Percentiles rank a stretch among this genome's conserved stretches.
Evolutionary conservation across 164 flowering plant species (phyloP).

Genomic region (Berberis thunbergii): DNA sequence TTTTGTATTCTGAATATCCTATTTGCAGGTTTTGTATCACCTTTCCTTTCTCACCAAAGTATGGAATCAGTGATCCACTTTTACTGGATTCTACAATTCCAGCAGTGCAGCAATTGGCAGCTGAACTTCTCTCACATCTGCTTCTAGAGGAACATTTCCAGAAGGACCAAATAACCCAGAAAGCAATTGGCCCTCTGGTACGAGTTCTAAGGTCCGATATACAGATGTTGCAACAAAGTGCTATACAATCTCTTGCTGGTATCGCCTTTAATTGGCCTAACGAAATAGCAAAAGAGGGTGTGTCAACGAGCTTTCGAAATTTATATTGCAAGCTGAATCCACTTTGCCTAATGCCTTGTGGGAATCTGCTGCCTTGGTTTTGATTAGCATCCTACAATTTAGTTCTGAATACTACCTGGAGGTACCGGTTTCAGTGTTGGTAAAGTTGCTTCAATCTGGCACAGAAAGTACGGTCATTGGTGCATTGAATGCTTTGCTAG

Average conservation of each 20-base stretch:
- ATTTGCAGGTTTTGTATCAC: too few relatives aligned
- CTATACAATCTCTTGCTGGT: slow-evolving; percentile 84
- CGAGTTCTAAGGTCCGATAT: slow-evolving; percentile 76
- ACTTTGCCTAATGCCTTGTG: slow-evolving; percentile 84
- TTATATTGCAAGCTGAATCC: slow-evolving; percentile 84
- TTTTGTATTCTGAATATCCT: too few relatives aligned
- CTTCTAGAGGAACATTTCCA: slow-evolving; percentile 87
- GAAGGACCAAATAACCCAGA: slow-evolving; percentile 69
- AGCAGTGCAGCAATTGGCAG: slow-evolving; percentile 87
- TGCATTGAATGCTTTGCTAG: slow-evolving; percentile 88
- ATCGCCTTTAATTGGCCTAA: slow-evolving; percentile 89
- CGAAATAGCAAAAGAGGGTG: slow-evolving; percentile 97
- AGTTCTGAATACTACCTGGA: slow-evolving; percentile 93
- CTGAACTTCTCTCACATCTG: slow-evolving; percentile 90
- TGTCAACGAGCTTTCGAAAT: slow-evolving; percentile 78
- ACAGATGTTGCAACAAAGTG: slow-evolving; percentile 86
- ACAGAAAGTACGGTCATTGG: slow-evolving; percentile 76
- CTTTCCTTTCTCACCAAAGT: slow-evolving; percentile 71
- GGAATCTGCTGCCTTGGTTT: slow-evolving; percentile 90
- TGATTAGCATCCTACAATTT: slow-evolving; percentile 76
- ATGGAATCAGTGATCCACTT: slow-evolving; percentile 78
- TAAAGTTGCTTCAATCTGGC: slow-evolving; percentile 82
- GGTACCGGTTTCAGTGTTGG: slow-evolving; percentile 95
- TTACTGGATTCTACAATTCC: slow-evolving; percentile 76
- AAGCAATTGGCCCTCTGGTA: slow-evolving; percentile 80